Evolutionary conservation across 148 eudicot species (phyloP), one percentile per base, ranked within the genome.

Genomic region (Drosera capensis): DNA sequence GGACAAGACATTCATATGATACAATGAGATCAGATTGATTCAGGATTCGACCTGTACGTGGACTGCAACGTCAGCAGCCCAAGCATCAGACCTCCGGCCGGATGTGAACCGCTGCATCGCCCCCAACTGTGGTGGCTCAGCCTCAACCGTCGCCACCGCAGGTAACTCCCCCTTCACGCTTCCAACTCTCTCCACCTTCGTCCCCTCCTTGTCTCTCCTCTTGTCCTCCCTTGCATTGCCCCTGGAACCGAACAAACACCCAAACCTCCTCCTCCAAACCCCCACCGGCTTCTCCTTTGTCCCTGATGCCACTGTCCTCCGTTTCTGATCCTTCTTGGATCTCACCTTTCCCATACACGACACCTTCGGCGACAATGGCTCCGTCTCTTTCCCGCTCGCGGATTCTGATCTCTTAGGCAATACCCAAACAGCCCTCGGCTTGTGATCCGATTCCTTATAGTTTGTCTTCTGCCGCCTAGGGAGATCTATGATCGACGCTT

Each of bases 281-380:
- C 82, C 78, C 22, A 51, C 28, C 36, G 46, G 65, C 40, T 37
- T 21, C 36, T 52, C 40, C 23, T 49, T 56, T 14, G 22, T 40
- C 21, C 52, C 30, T 25, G 22, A 13, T 11, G 31, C 45, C 24
- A 20, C 65, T 0, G 31, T 51, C 54, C 69, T 53, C 23, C 80
- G 68, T 30, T 70, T 49, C 21, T 79, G 42, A 20, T 61, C 67
- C 26, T 48, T 62, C 58, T 67, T 74, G 20, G 96, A 86, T 36
- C 74, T 62, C 7, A 86, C 96, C 29, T 93, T 55, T 0, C 93
- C 96, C 52, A 86, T 86, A 42, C 96, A 86, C 1, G 96, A 81
- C 8, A 86, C 96, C 68, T 86, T 86, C 6, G 93, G 96, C 1
- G 96, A 86, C 2, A 77, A 68, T 31, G 93, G 96, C 47, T 86